Conservation (phyloP, 2,329 filamentous ascomycete species). For the Pseudogymnoascus destructans region DNA sequence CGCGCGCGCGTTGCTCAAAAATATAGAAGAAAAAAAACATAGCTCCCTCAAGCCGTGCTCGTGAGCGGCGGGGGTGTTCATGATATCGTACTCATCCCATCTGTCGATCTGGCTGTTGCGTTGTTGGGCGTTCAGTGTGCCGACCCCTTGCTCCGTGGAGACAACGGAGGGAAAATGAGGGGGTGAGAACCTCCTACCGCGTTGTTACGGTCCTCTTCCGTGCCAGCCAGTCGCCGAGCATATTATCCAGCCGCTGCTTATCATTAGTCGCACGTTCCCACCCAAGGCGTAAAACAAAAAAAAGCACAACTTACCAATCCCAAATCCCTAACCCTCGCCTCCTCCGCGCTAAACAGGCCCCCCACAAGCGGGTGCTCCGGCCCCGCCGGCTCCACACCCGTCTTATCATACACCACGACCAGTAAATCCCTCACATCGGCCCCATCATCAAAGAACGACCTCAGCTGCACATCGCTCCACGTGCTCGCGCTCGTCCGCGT, state of each 20-base stretch:
- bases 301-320: not conserved
- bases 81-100: conserved; percentile 1
- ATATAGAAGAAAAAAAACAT: not conserved
- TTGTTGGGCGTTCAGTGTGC: not conserved
- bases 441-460: conserved; percentile 82
- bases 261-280: conserved; percentile 15
- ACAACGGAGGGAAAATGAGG: not conserved
- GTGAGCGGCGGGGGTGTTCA: not conserved
- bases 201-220: conserved; percentile 39
- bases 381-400: conserved; percentile 63
- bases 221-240: conserved; percentile 72
- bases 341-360: conserved; percentile 74
- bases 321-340: conserved; percentile 73
- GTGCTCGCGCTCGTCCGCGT: conserved; percentile 36
- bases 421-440: conserved; percentile 82
- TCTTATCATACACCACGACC: conserved; percentile 85
- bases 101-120: not conserved
- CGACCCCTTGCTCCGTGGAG: not conserved
- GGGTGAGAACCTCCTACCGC: not conserved
- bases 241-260: conserved; percentile 62
- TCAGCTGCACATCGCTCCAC: conserved; percentile 79
- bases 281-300: not conserved
- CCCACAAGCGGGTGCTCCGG: conserved; percentile 77
- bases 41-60: not conserved
- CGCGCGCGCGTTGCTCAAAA: not conserved